Percentiles rank a stretch among this genome's conserved stretches.
These are phyloP conservation scores for Linnemannia elongata DNA, from an alignment of 192 early-diverging fungal genomes.

Conservation along the genomic window DNA sequence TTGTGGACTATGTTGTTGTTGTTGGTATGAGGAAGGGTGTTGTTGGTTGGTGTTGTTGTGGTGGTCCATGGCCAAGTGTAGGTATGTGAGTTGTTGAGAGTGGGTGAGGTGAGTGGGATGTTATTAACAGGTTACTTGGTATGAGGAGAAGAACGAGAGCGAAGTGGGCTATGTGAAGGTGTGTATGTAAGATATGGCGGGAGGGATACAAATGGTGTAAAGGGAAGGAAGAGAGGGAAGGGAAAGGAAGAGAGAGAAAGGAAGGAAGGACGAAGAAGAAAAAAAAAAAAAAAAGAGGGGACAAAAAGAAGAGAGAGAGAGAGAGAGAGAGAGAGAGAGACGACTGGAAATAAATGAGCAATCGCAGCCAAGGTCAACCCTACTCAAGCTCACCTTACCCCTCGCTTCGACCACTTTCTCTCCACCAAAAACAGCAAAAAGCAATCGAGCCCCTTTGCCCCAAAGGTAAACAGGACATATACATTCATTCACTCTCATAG, in stretches of 20 bases:
- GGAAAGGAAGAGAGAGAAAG: not conserved
- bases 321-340: not conserved
- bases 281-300: not conserved
- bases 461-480: not conserved
- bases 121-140: not conserved
- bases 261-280: not conserved
- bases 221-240: not conserved
- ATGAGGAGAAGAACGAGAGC: not conserved
- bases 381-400: not conserved
- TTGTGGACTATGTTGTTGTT: not conserved
- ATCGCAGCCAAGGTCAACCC: too few species aligned
- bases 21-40: not conserved
- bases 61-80: conserved; percentile 2
- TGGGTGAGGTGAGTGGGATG: not conserved
- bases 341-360: not conserved
- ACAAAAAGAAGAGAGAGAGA: not conserved
- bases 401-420: too few species aligned
- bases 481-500: too few species aligned
- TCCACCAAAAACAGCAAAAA: not conserved
- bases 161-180: not conserved
- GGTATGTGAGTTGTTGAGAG: not conserved
- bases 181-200: not conserved
- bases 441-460: not conserved
- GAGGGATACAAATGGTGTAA: not conserved
- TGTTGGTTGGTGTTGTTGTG: conserved; percentile 11